Evolutionary conservation across 2,329 filamentous ascomycete genomes (phyloP).

Genomic region (Exutisphaerella laricina): DNA sequence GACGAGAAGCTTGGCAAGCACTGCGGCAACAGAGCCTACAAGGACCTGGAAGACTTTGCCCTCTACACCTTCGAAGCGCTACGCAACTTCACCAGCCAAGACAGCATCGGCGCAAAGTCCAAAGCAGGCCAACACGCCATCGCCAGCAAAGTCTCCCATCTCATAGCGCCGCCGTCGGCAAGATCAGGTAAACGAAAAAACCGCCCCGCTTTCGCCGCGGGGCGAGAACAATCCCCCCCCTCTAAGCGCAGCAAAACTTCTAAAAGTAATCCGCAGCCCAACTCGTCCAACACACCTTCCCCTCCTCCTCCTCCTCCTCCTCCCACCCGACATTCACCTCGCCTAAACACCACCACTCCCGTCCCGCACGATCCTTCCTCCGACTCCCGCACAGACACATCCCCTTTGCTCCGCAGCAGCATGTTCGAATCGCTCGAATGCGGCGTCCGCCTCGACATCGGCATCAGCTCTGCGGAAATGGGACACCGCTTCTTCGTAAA

Average conservation of each 20-base stretch:
- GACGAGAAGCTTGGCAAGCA: slow-evolving; percentile 1
- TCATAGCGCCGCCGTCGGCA: background rate
- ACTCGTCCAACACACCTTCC: background rate
- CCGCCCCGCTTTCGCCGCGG: too few species aligned
- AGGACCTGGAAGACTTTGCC: slow-evolving; percentile 2
- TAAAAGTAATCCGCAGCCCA: background rate
- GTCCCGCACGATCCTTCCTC: too few species aligned
- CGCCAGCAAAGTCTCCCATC: background rate
- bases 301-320: too few species aligned
- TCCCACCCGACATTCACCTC: background rate
- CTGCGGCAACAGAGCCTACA: slow-evolving; percentile 6
- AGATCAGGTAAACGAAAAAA: background rate
- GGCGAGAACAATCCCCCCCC: background rate
- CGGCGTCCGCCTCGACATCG: slow-evolving; percentile 12
- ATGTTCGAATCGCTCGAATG: slow-evolving; percentile 11
- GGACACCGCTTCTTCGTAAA: slow-evolving; percentile 13
- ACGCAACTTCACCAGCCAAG: background rate
- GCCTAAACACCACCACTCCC: background rate
- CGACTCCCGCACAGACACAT: background rate
- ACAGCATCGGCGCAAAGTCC: background rate
- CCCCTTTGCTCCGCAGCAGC: too few species aligned
- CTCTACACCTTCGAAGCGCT: slow-evolving; percentile 7
- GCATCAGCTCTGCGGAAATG: slow-evolving; percentile 5
- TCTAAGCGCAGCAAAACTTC: background rate
- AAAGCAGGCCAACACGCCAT: background rate